Conservation (phyloP, 2,329 filamentous ascomycete genomes). For the Microascus cirrosus region DNA sequence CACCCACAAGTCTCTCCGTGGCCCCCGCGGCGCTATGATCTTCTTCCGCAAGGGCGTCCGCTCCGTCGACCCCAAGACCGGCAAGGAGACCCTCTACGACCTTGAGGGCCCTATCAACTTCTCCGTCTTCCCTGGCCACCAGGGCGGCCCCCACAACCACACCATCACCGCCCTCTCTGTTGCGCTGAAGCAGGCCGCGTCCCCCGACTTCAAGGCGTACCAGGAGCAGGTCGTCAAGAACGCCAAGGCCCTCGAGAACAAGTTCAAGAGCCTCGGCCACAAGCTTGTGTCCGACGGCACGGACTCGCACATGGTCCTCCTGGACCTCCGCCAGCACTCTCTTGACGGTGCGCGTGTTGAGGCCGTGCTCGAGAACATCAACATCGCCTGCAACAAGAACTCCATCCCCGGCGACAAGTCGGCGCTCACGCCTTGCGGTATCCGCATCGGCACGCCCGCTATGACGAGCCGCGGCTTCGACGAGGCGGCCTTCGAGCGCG, state of each 20-base stretch:
- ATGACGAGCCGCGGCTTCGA: conserved; percentile 96
- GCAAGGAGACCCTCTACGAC: conserved; percentile 84
- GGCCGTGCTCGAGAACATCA: conserved; percentile 91
- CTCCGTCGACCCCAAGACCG: conserved; percentile 79
- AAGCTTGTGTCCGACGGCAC: conserved; percentile 93
- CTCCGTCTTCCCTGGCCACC: conserved; percentile 97
- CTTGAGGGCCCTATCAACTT: conserved; percentile 96
- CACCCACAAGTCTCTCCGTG: conserved; percentile 97
- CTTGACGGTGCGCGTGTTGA: conserved; percentile 94
- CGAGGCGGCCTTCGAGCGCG: conserved; percentile 81
- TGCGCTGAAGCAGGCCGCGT: conserved; percentile 86
- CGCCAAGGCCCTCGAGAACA: conserved; percentile 79
- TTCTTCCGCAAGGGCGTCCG: conserved; percentile 98
- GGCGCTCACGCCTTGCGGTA: conserved; percentile 84
- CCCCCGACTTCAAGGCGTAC: conserved; percentile 85
- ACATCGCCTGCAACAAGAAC: conserved; percentile 99
- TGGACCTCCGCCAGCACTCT: conserved; percentile 78
- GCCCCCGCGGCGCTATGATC: conserved; percentile 97
- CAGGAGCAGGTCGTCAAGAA: conserved; percentile 88
- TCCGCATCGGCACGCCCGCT: conserved; percentile 92
- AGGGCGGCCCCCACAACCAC: conserved; percentile 98
- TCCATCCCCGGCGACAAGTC: conserved; percentile 95
- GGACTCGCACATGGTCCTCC: conserved; percentile 92
- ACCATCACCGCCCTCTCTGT: conserved; percentile 96
- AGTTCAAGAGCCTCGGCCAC: conserved; percentile 80